Percentiles rank a stretch among this genome's conserved stretches.
Conservation (phyloP, 257 asterid species). For the Solanum chiquidenum region DNA sequence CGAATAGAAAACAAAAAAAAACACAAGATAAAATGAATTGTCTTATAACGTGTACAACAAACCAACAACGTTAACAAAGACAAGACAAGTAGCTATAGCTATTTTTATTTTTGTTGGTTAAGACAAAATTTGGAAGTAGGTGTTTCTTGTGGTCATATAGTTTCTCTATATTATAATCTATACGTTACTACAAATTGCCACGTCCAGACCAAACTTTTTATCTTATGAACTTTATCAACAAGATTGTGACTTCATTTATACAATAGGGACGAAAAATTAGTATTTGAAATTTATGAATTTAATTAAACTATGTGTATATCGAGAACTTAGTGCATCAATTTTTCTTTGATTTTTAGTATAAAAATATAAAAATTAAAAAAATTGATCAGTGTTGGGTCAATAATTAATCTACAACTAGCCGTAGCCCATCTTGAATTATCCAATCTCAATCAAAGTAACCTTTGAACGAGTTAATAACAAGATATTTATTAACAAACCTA, state of each 20-base stretch:
- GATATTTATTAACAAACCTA: too few relatives aligned
- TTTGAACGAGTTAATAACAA: background rate
- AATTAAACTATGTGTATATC: too few relatives aligned
- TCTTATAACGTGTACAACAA: background rate
- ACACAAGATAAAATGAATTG: background rate
- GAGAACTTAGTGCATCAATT: too few relatives aligned
- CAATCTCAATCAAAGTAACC: background rate
- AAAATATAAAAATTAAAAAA: too few relatives aligned
- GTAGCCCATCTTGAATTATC: background rate
- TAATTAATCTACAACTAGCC: background rate
- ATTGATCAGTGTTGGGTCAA: background rate
- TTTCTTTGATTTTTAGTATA: too few relatives aligned
- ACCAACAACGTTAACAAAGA: background rate
- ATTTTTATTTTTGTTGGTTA: background rate
- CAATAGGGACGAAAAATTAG: background rate
- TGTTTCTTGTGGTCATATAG: slow-evolving; percentile 1
- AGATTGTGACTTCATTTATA: background rate
- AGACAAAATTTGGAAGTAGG: background rate
- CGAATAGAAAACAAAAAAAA: too few relatives aligned
- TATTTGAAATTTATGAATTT: background rate
- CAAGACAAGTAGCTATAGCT: background rate
- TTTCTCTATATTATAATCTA: background rate
- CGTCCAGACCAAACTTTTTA: background rate
- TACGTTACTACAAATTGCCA: background rate
- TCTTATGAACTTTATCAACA: background rate